Conservation (phyloP, 2,329 filamentous ascomycete species). For the Diatrype stigma region DNA sequence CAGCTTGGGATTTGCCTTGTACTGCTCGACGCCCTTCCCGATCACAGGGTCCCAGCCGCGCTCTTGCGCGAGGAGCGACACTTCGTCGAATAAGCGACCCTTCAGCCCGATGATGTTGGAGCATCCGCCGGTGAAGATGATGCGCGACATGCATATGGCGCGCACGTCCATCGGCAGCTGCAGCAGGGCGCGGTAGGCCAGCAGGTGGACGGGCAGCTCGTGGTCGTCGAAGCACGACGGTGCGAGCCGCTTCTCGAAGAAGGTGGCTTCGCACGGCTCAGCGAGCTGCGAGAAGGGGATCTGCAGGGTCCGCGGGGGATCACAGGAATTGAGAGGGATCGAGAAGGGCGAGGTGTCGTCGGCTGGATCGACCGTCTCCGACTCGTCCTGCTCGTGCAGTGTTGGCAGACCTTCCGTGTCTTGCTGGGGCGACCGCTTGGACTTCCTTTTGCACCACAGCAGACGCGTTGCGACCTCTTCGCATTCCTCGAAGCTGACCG, state of each 20-base stretch:
- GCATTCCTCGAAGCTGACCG: constrained; percentile 70
- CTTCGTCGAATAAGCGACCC: constrained; percentile 69
- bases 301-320: constrained; percentile 51
- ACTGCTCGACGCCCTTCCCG: constrained; percentile 61
- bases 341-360: constrained; percentile 34
- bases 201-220: constrained; percentile 70
- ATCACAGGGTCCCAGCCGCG: constrained; percentile 75
- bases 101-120: constrained; percentile 77
- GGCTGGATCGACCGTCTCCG: constrained; percentile 24
- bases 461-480: constrained; percentile 74
- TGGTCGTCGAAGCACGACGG: constrained; percentile 73
- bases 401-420: constrained; percentile 40
- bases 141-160: constrained; percentile 80
- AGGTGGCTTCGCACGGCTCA: constrained; percentile 68
- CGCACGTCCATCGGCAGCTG: constrained; percentile 77
- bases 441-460: constrained; percentile 65
- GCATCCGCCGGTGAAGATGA: constrained; percentile 80
- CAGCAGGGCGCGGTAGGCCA: constrained; percentile 74
- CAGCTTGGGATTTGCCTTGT: constrained; percentile 42
- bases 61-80: constrained; percentile 60
- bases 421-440: constrained; percentile 21
- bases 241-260: constrained; percentile 59
- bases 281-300: constrained; percentile 68
- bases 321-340: constrained; percentile 44
- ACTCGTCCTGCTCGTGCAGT: constrained; percentile 46